Evolutionary conservation across 495 filamentous ascomycete genomes (phyloP), one percentile per base, ranked within the genome.

Genomic region (Penicillium chermesinum): DNA sequence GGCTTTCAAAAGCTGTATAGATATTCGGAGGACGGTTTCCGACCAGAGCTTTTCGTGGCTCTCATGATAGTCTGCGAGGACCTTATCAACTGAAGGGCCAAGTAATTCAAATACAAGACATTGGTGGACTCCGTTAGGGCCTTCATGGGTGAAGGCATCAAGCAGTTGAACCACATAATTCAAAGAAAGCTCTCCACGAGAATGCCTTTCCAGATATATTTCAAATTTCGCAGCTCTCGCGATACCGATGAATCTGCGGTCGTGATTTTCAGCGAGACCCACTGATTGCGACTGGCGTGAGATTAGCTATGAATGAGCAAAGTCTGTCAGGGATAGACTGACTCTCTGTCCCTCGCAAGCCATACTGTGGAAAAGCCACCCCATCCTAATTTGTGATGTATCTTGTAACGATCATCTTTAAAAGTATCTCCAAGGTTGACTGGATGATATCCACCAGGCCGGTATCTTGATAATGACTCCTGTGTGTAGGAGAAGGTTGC

Each of bases 301-400:
- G 8, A 50, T 62, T 55, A 59, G 54, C 16, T 34, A 33, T 15
- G 40, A 7, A 7, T 39, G 25, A 19, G 2, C 6, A 49, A 40
- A 21, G 20, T 30, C 34, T 1, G 3, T 33, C 10, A 14, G 7
- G 7, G 41, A 38, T 17, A 50, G 49, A 21, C 49, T 37, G 19
- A 57, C 55, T 49, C 39, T 55, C 35, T 57, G 44, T 75, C 66
- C 14, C 48, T 54, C 5, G 62, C 67, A 41, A 95, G 74, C 89
- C 89, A 95, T 17, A 91, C 88, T 1, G 89, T 94, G 2, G 86
- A 90, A 71, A 88, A 91, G 54, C 89, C 86, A 48, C 89, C 88
- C 84, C 83, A 94, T 22, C 87, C 89, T 35, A 95, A 73, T 72
- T 95, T 93, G 51, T 88, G 83, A 44, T 39, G n/a, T 37, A 93